Base-by-base conservation (phyloP, 148 eudicot genomes). In the Silene uniflora region DNA sequence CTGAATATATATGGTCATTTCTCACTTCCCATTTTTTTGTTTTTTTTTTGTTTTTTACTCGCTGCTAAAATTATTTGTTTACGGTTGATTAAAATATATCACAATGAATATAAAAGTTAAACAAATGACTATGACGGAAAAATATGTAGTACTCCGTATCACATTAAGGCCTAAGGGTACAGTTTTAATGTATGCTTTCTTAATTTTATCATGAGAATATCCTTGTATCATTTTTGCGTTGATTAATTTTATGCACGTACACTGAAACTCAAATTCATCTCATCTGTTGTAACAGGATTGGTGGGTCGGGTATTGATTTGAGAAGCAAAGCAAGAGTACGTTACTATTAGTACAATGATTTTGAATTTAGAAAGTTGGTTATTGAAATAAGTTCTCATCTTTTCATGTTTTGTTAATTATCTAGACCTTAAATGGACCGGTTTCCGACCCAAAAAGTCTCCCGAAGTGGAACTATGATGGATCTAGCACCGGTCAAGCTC, bases 321-420 rank as follows among this genome's bases (percentile, higher is more conserved):
- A 88, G 98, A 82, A 91, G 98, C 85, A 93, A 93, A 87, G 95
- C 93, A 69, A 93, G 89, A 87, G 98, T 93, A 93, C 47, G 78
- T 12, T 23, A 12, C 23, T 69, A 22, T 5, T n/a, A 0, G 10
- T 13, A 1, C 0, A 12, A 0, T 12, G 11, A n/a, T n/a, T n/a
- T n/a, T 14, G 11, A 55, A 55, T 29, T 1, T 29, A 29, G 32
- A 29, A 3, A 1, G 42, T 0, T 16, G 0, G 7, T 22, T 10
- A 10, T 19, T 13, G 27, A 55, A n/a, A n/a, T n/a, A n/a, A n/a
- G n/a, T n/a, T n/a, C 24, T 72, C 47, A 72, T 72, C 11, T 67
- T 52, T 12, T 59, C 25, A 55, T 72, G n/a, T 61, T 68, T 79
- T 56, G 61, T 7, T 69, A n/a, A 27, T 27, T 75, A 8, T 52